Conservation (phyloP, 441 rosid species). For the Gossypium davidsonii region DNA sequence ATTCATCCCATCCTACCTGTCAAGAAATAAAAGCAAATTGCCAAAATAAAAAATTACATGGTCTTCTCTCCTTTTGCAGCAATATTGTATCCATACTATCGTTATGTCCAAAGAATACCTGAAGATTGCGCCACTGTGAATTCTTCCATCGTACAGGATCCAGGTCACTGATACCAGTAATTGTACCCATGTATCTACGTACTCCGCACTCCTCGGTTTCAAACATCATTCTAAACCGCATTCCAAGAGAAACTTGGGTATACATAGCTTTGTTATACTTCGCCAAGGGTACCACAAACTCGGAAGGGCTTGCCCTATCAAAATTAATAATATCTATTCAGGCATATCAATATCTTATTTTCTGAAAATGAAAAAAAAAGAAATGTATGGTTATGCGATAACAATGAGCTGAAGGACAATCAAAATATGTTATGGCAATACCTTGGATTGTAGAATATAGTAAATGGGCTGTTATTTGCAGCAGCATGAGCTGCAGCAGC, state of each 20-base stretch:
- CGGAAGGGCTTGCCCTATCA: constrained; percentile 84
- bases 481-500: constrained; percentile 83
- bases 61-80: neutral
- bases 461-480: constrained; percentile 59
- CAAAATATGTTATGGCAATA: constrained; percentile 15
- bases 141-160: constrained; percentile 83
- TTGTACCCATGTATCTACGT: constrained; percentile 91
- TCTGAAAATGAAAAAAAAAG: neutral
- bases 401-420: neutral
- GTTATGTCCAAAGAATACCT: constrained; percentile 40
- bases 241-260: constrained; percentile 84
- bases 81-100: neutral
- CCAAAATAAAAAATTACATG: neutral
- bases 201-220: constrained; percentile 72
- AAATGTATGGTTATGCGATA: neutral
- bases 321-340: constrained; percentile 23
- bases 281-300: constrained; percentile 91
- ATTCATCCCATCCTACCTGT: constrained; percentile 97
- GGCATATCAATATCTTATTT: neutral
- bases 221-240: constrained; percentile 95
- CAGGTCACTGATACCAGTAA: constrained; percentile 78
- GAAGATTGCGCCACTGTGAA: constrained; percentile 97
- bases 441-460: constrained; percentile 68
- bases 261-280: constrained; percentile 83
- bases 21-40: constrained; percentile 5